Base-by-base conservation (phyloP, 2,329 filamentous ascomycete species). In the Phialophora expanda region DNA sequence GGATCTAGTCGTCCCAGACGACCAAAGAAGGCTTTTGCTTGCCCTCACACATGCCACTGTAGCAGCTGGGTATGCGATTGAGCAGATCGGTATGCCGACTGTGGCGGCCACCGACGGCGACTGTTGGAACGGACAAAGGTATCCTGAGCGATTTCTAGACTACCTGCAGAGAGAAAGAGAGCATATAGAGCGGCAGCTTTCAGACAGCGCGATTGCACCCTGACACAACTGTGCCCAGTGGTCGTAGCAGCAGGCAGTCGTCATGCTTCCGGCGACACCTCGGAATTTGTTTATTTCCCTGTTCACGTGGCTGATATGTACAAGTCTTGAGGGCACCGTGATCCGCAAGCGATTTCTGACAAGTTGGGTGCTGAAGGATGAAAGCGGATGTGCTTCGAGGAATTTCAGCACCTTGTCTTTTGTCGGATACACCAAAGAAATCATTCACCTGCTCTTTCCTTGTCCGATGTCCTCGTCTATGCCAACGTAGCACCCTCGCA, bases 21-120 rank as follows among this genome's bases (percentile, higher is more conserved):
- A 44, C 17, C 30, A 58, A 65, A 71, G 55, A 57, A 74, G 69
- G 61, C 81, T 91, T 48, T 86, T 89, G 66, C 88, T 92, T 72
- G 93, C 92, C 4, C 88, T 90, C 4, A 82, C 86, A 0, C 94
- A 90, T 87, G 95, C 89, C 4, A 90, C 87, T 54, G 85, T 98
- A 5, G 90, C 92, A 1, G 94, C 95, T 7, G 93, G 93, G 74
- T 95, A 97, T 77, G 92, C 92, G 17, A 96, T 99, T 73, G 93
- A 99, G 78, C 95, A 99, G 77, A 88, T 96, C 60, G 94, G 95
- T 0, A 86, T 96, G 76, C 94, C 94, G 20, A 68, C 65, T 22
- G 73, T 79, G 24, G 74, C 75, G 56, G 68, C 64, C 50, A 62
- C 73, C 65, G 71, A 68, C 5, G 70, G 75, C 61, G 78, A 75